Conservation (phyloP, 176 grass and related monocot genomes). For the Tillandsia leiboldiana region DNA sequence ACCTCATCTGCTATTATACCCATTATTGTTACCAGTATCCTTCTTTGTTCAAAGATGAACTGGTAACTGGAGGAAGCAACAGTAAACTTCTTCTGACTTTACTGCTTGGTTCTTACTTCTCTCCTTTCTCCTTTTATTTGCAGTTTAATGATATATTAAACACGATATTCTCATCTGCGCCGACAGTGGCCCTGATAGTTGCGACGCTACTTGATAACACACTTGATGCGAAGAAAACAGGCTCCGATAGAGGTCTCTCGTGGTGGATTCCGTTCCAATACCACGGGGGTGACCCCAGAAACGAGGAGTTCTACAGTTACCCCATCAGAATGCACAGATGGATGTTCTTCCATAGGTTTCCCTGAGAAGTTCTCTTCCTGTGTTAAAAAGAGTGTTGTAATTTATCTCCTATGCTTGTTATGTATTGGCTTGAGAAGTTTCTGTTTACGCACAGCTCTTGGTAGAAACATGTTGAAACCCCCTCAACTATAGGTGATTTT, state of each 20-base stretch:
- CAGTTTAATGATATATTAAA: conserved; percentile 99
- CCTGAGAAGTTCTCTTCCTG: too few relatives aligned
- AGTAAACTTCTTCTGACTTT: neutral
- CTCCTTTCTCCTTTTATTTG: neutral
- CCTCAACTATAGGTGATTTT: too few relatives aligned
- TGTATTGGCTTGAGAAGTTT: too few relatives aligned
- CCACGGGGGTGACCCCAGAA: conserved; percentile 38
- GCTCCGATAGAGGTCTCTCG: conserved; percentile 58
- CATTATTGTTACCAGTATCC: too few relatives aligned
- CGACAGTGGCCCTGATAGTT: conserved; percentile 54
- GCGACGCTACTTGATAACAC: conserved; percentile 64
- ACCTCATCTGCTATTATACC: too few relatives aligned
- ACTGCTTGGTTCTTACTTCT: neutral
- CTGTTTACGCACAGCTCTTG: too few relatives aligned
- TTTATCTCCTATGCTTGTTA: too few relatives aligned
- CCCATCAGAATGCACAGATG: conserved; percentile 47
- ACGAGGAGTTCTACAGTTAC: conserved; percentile 80
- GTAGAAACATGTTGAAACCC: too few relatives aligned
- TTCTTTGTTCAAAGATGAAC: neutral
- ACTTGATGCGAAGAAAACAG: conserved; percentile 28
- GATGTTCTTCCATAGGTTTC: neutral
- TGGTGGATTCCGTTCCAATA: conserved; percentile 60
- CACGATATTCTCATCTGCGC: conserved; percentile 69
- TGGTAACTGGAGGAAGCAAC: neutral
- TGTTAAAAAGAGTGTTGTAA: too few relatives aligned